These are phyloP conservation scores for Rhodomyrtus psidioides DNA, from an alignment of 441 rosid genomes.

Conservation along the genomic window DNA sequence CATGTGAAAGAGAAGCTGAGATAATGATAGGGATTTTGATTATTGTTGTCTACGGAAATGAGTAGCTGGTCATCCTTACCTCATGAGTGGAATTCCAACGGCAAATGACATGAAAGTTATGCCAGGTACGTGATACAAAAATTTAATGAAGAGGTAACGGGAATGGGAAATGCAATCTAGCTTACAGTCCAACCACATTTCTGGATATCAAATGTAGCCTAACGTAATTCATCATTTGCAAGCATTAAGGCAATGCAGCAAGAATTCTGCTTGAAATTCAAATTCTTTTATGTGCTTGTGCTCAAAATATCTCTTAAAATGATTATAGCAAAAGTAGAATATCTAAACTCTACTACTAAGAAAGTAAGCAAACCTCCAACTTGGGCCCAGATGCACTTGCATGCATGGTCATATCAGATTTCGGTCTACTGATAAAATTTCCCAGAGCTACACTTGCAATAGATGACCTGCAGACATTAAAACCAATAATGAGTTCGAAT, in stretches of 20 bases:
- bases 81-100: not conserved
- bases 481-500: not conserved
- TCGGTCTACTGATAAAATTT: conserved; percentile 27
- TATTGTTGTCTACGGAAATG: not conserved
- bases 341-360: not conserved
- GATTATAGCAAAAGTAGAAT: not conserved
- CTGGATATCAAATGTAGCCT: not conserved
- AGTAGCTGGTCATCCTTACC: not conserved
- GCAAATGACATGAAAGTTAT: not conserved
- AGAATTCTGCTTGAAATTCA: not conserved
- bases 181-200: not conserved
- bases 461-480: conserved; percentile 35
- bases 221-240: not conserved
- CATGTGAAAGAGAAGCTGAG: not conserved
- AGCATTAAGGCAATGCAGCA: not conserved
- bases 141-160: not conserved
- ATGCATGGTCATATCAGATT: conserved; percentile 26
- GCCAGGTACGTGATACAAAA: not conserved
- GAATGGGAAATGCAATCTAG: not conserved
- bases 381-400: conserved; percentile 37
- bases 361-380: conserved; percentile 36
- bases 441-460: conserved; percentile 45
- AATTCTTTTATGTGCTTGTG: not conserved
- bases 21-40: not conserved
- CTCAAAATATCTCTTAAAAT: not conserved